Percentiles rank a stretch among this genome's conserved stretches.
These are phyloP conservation scores for Maudiozyma barnettii DNA, from an alignment of 805 yeast genomes.

Conservation along the genomic window DNA sequence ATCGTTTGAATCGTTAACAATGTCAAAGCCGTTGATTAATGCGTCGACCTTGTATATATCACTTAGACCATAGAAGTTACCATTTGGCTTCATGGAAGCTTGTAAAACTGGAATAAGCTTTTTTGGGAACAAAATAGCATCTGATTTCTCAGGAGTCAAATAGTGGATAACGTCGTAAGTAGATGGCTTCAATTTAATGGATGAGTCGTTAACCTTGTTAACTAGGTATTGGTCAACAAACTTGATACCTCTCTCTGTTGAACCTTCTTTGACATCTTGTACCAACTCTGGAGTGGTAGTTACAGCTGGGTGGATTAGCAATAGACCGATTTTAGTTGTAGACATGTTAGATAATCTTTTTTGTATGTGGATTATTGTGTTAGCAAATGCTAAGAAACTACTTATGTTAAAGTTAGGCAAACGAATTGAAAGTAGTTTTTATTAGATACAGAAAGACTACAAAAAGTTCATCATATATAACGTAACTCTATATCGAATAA, in stretches of 20 bases:
- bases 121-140: constrained; percentile 37
- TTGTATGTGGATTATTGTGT: no score
- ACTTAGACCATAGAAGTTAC: constrained; percentile 44
- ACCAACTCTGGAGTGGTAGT: constrained; percentile 47
- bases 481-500: no score
- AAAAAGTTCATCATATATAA: no score
- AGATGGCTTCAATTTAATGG: constrained; percentile 31
- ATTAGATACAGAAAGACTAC: no score
- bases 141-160: constrained; percentile 45
- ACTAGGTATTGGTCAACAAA: constrained; percentile 43
- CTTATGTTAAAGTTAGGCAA: no score
- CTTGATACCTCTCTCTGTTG: constrained; percentile 21
- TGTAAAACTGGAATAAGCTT: constrained; percentile 34
- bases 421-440: no score
- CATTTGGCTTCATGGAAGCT: constrained; percentile 34
- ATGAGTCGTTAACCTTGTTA: constrained; percentile 45
- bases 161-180: constrained; percentile 41
- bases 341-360: constrained; percentile 2
- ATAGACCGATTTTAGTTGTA: constrained; percentile 23
- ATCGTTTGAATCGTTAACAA: constrained; percentile 23
- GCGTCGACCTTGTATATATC: constrained; percentile 41
- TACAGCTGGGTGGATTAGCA: constrained; percentile 58
- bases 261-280: constrained; percentile 30
- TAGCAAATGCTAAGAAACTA: no score
- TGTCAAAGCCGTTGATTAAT: constrained; percentile 52